Conservation (phyloP, 2,329 filamentous ascomycete genomes). For the Penicillium sp. region DNA sequence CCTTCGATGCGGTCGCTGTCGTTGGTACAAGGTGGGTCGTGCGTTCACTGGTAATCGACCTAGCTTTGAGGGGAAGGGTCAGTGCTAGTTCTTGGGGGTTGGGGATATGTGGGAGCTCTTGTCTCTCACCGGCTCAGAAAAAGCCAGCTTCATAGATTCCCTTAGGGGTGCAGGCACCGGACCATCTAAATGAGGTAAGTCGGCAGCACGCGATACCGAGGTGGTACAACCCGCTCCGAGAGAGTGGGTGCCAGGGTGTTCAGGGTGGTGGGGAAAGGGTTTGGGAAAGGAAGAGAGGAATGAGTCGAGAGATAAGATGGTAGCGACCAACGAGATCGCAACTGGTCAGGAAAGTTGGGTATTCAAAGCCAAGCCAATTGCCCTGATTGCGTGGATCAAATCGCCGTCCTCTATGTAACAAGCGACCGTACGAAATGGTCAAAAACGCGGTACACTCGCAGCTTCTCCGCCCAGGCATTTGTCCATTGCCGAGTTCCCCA, state of each 20-base stretch:
- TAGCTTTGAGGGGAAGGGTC: constrained; percentile 11
- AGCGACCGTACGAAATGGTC: constrained; percentile 8
- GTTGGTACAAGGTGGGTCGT: constrained; percentile 5
- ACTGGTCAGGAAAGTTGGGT: constrained; percentile 18
- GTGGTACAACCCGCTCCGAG: constrained; percentile 20
- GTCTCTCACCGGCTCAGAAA: constrained; percentile 1
- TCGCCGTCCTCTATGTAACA: background rate
- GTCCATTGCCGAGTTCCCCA: background rate
- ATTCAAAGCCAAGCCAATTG: constrained; percentile 22
- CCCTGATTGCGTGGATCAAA: constrained; percentile 24
- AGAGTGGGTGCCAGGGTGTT: constrained; percentile 1
- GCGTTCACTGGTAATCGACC: constrained; percentile 7
- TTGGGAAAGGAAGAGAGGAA: background rate
- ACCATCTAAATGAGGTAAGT: constrained; percentile 31
- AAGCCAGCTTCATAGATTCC: constrained; percentile 24
- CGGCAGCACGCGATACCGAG: constrained; percentile 30
- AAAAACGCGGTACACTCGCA: constrained; percentile 4
- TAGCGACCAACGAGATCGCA: constrained; percentile 5
- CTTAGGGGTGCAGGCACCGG: constrained; percentile 14
- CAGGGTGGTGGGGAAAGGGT: background rate
- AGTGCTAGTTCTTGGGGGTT: constrained; percentile 1
- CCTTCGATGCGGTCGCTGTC: constrained; percentile 10
- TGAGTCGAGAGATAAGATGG: background rate
- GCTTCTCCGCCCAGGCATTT: background rate
- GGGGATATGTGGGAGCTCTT: background rate